These are phyloP conservation scores for Eutreptiella sp. DNA, from an alignment of 208 protist species.

Conservation along the genomic window DNA sequence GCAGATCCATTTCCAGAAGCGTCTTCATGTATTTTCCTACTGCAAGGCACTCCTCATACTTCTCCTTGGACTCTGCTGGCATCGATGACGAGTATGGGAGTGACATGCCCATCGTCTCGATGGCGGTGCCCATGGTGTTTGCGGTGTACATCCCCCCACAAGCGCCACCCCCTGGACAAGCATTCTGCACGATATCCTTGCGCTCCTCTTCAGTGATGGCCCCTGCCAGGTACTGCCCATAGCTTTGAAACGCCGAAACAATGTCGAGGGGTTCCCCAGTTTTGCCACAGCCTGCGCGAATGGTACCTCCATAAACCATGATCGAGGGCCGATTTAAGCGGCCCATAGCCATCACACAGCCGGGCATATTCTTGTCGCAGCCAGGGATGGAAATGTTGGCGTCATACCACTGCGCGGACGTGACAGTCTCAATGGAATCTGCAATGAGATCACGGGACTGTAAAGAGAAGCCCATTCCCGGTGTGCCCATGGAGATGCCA, in stretches of 20 bases:
- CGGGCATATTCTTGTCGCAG: constrained; percentile 58
- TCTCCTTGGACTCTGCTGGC: constrained; percentile 18
- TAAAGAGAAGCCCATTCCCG: constrained; percentile 46
- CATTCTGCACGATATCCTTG: constrained; percentile 35
- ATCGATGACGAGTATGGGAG: constrained; percentile 36
- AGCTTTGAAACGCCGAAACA: constrained; percentile 36
- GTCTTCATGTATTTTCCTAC: constrained; percentile 25
- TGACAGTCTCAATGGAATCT: constrained; percentile 50
- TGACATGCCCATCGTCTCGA: constrained; percentile 52
- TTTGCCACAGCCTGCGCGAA: constrained; percentile 34
- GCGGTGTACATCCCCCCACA: constrained; percentile 57
- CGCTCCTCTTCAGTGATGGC: constrained; percentile 32
- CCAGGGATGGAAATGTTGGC: constrained; percentile 44
- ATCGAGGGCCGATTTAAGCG: constrained; percentile 39
- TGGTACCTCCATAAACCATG: constrained; percentile 54
- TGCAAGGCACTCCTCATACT: constrained; percentile 21
- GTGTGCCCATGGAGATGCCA: constrained; percentile 46
- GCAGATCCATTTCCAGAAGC: constrained; percentile 39
- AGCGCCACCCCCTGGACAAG: constrained; percentile 41
- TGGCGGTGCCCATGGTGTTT: constrained; percentile 50
- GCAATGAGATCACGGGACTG: constrained; percentile 46
- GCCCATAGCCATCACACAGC: constrained; percentile 41
- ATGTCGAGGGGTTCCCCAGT: constrained; percentile 32
- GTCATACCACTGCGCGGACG: constrained; percentile 45
- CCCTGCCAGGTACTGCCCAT: constrained; percentile 40